Conservation (phyloP, 2,329 filamentous ascomycete species). For the Dactylonectria macrodidyma region DNA sequence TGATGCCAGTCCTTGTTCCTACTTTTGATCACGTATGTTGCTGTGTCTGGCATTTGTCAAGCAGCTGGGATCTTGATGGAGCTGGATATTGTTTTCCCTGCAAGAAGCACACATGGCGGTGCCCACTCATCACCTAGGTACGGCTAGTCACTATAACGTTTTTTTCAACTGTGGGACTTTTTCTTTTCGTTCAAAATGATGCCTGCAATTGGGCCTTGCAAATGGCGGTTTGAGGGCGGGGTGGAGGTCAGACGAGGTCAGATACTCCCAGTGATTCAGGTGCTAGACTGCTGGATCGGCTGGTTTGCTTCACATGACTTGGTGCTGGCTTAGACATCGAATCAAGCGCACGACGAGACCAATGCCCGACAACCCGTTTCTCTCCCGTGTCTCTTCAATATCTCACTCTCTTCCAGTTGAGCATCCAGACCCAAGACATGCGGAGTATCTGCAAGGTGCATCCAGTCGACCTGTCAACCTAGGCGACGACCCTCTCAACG, state of each 20-base stretch:
- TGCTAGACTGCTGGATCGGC: neutral
- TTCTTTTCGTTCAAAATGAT: neutral
- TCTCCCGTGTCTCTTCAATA: neutral
- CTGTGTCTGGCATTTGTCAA: neutral
- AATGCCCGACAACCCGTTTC: neutral
- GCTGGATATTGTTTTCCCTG: neutral
- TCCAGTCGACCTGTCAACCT: slow-evolving; percentile 37
- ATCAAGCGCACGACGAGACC: neutral
- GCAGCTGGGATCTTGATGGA: neutral
- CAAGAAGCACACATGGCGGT: neutral
- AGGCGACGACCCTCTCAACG: slow-evolving; percentile 35
- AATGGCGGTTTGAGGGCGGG: neutral
- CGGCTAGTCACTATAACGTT: too few relatives aligned
- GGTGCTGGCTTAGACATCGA: neutral
- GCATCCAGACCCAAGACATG: neutral
- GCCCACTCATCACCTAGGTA: too few relatives aligned
- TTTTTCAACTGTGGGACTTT: neutral
- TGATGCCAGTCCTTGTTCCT: slow-evolving; percentile 18
- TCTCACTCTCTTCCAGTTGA: neutral
- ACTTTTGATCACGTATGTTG: slow-evolving; percentile 8
- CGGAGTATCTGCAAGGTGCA: slow-evolving; percentile 6
- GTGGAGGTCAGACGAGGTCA: neutral
- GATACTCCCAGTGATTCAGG: neutral
- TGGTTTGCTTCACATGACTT: slow-evolving; percentile 1
- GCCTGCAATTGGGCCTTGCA: neutral